Conservation (phyloP, 2,329 filamentous ascomycete species). For the Fusarium illudens region DNA sequence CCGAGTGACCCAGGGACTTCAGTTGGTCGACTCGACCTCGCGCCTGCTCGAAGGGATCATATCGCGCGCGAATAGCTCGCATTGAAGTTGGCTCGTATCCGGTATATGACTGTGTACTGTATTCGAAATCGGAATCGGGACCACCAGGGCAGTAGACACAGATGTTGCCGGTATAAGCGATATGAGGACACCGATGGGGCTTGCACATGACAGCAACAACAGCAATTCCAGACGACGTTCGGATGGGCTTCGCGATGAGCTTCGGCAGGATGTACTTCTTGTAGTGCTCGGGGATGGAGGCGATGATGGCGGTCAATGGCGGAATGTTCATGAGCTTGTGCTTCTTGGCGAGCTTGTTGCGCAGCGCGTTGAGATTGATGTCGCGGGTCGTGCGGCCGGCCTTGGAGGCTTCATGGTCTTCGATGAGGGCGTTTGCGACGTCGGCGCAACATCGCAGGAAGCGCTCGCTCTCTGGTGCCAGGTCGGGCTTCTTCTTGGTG, state of each 20-base stretch:
- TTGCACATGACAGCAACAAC: slow-evolving; percentile 99
- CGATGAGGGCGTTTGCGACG: slow-evolving; percentile 91
- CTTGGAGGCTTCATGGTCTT: slow-evolving; percentile 86
- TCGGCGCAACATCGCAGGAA: slow-evolving; percentile 95
- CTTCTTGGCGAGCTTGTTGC: slow-evolving; percentile 90
- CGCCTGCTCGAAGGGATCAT: slow-evolving; percentile 98
- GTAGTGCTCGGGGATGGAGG: slow-evolving; percentile 98
- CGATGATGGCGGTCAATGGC: slow-evolving; percentile 94
- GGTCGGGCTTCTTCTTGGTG: slow-evolving; percentile 76
- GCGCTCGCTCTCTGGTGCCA: slow-evolving; percentile 92
- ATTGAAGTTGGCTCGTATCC: slow-evolving; percentile 99
- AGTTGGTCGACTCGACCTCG: slow-evolving; percentile 96
- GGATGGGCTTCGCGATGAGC: slow-evolving; percentile 94
- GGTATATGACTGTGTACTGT: slow-evolving; percentile 98
- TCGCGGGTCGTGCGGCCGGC: slow-evolving; percentile 81
- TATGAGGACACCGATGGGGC: slow-evolving; percentile 95
- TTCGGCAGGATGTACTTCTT: slow-evolving; percentile 99
- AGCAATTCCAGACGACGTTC: slow-evolving; percentile 94
- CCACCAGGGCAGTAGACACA: slow-evolving; percentile 98
- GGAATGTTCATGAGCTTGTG: slow-evolving; percentile 88
- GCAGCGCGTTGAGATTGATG: slow-evolving; percentile 89
- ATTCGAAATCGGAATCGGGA: slow-evolving; percentile 98
- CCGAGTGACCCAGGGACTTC: slow-evolving; percentile 92
- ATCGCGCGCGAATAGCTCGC: slow-evolving; percentile 95
- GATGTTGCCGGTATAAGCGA: slow-evolving; percentile 98